Evolutionary conservation across 306 rosid genomes (phyloP), one percentile per base, ranked within the genome.

Genomic region (Prosopis cineraria): DNA sequence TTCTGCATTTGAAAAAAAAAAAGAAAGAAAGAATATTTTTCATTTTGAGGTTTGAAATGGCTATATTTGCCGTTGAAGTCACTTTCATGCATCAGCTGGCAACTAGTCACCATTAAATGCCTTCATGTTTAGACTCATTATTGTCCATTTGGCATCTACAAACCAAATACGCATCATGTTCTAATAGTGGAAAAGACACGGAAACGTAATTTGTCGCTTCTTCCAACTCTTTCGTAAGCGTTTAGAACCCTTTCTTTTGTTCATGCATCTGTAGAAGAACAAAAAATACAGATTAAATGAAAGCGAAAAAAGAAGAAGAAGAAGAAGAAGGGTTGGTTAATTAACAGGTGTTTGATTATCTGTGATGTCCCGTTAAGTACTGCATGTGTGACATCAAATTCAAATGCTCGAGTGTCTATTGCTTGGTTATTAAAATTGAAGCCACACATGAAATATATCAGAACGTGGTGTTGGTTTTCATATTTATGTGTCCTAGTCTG

Each of bases 1-100:
- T 77, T 68, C 37, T 65, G 20, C n/a, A n/a, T n/a, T n/a, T n/a
- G n/a, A n/a, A n/a, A n/a, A n/a, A n/a, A n/a, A n/a, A n/a, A n/a
- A 52, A 6, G 13, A 13, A 25, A 50, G 6, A 11, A 45, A 62
- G 31, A 68, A n/a, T n/a, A n/a, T n/a, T n/a, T n/a, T n/a, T n/a
- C n/a, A n/a, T n/a, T n/a, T 76, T 72, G 63, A 24, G 7, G 17
- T 58, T 27, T 58, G 68, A 67, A 72, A 55, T 55, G 75, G 70
- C 41, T 62, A 29, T 29, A 47, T 60, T 59, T 78, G 45, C 74
- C 73, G 30, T 83, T 55, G 16, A 70, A 76, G 83, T 85, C 86
- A 65, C 71, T 83, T 73, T 81, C 79, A 74, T 58, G 40, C 29
- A 63, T 50, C 74, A 31, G 72, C 72, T 68, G 62, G 70, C 75